Percentiles rank a stretch among this genome's conserved stretches.
Evolutionary conservation across 495 filamentous ascomycete genomes (phyloP).

Genomic region (Xylaria bambusicola): DNA sequence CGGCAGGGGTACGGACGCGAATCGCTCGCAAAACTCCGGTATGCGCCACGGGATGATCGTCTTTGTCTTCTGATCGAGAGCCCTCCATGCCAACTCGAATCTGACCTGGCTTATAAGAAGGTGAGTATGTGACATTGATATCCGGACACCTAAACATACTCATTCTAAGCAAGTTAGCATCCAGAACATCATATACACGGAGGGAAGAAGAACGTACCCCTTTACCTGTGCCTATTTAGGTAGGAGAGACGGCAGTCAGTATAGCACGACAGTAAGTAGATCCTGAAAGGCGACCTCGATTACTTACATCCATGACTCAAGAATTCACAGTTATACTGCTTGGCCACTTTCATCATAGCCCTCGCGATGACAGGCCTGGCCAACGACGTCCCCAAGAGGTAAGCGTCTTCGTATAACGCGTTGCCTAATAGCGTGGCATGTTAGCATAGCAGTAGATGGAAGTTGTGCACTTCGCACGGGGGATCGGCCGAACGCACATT

Average conservation of each 20-base stretch:
- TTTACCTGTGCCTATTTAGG: conserved; percentile 78
- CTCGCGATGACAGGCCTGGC: conserved; percentile 80
- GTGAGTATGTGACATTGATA: no score
- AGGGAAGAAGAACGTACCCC: conserved; percentile 47
- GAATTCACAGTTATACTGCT: conserved; percentile 59
- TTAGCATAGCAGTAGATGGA: no score
- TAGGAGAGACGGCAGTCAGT: no score
- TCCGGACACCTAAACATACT: no score
- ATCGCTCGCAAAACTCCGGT: conserved; percentile 57
- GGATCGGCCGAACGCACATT: conserved; percentile 36
- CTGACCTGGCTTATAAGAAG: conserved; percentile 79
- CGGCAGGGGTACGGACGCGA: no score
- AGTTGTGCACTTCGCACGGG: no score
- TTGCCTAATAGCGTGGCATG: conserved; percentile 52
- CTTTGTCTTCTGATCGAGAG: no score
- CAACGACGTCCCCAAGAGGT: conserved; percentile 67
- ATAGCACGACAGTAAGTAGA: no score
- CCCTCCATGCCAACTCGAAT: conserved; percentile 70
- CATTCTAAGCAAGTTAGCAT: conserved; percentile 12
- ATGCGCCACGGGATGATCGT: conserved; percentile 60
- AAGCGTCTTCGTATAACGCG: conserved; percentile 75
- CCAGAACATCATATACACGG: neutral
- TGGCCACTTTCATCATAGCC: conserved; percentile 70
- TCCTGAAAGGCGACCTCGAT: no score
- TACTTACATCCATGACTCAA: conserved; percentile 74